Evolutionary conservation across 441 rosid species (phyloP), one percentile per base, ranked within the genome.

Genomic region (Raphanus hybrid): DNA sequence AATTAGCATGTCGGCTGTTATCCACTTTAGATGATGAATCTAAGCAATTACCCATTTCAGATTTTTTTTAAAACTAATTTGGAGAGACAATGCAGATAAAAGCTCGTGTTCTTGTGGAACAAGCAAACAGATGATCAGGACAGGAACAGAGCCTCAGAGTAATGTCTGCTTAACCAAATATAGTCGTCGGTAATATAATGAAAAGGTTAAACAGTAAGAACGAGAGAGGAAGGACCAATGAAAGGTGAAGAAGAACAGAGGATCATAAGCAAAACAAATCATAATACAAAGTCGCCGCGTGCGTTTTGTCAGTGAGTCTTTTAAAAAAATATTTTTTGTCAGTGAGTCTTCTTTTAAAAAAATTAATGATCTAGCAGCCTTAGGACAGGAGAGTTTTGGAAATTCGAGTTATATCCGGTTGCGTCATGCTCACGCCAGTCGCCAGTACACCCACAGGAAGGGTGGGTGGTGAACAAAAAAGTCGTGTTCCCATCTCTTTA

Each of bases 21-120:
- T 80, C 83, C 41, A 75, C 71, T 76, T 80, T 80, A 66, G 80
- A 77, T 75, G 83, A 80, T 16, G 77, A 80, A 62, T 0, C 71
- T 14, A 80, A 80, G 67, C 83, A 80, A 68, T 80, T 80, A 60
- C 80, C 83, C 83, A 80, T 80, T 65, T 70, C 5, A 52, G 45
- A 32, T 27, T 0, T 41, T 39, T 39, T 39, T 16, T 16, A 61
- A 2, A 54, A 8, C 7, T 12, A 41, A 32, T 23, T 18, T 64
- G 6, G 14, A 61, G 15, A 62, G 18, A 15, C 7, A 27, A 70
- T 64, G 35, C 60, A 29, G 55, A 5, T n/a, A n/a, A 75, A 63
- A 69, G 70, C 59, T 52, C 6, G 23, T 45, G 43, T 37, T 50
- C 35, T 73, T 14, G 48, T 60, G 55, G 62, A 45, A 34, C 52